A percentile compares a stretch with the other conserved stretches of the same genome.
Evolutionary conservation across 352 stramenopile species (phyloP).

Genomic region (Phytophthora macrochlamydospora): DNA sequence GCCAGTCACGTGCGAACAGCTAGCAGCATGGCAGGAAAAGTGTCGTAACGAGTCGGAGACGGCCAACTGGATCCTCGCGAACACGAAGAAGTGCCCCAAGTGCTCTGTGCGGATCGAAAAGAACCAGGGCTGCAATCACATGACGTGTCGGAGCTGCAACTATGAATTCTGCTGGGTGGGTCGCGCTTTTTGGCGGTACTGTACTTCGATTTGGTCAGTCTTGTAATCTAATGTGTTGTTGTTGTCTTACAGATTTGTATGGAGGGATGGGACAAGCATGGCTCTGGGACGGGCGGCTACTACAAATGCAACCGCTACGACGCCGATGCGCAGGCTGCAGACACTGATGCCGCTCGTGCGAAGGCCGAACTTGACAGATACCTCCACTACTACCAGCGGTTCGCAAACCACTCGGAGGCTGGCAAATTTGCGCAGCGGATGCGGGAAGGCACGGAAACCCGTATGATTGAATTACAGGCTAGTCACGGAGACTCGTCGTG

Average conservation of each 20-base stretch:
- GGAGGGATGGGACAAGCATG: constrained; percentile 96
- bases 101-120: constrained; percentile 99
- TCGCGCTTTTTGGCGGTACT: not conserved
- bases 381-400: constrained; percentile 99
- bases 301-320: constrained; percentile 99
- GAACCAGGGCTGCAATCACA: constrained; percentile 99
- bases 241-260: constrained; percentile 85
- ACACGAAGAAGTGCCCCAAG: constrained; percentile 99
- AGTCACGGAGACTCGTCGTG: constrained; percentile 91
- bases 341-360: constrained; percentile 91
- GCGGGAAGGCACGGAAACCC: constrained; percentile 93
- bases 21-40: constrained; percentile 96
- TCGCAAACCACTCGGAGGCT: constrained; percentile 95
- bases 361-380: constrained; percentile 98
- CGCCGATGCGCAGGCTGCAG: constrained; percentile 42
- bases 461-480: constrained; percentile 97
- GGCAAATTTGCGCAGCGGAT: constrained; percentile 97
- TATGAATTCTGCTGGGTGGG: constrained; percentile 98
- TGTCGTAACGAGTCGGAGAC: constrained; percentile 98
- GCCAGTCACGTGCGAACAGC: constrained; percentile 92
- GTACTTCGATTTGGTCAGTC: not conserved
- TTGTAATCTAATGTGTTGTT: not conserved
- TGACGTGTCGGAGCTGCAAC: constrained; percentile 94
- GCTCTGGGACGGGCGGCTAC: constrained; percentile 96
- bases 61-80: constrained; percentile 99